phyloP scores from a whole-genome alignment of 345 rosid species.

The Brassica juncea region DNA sequence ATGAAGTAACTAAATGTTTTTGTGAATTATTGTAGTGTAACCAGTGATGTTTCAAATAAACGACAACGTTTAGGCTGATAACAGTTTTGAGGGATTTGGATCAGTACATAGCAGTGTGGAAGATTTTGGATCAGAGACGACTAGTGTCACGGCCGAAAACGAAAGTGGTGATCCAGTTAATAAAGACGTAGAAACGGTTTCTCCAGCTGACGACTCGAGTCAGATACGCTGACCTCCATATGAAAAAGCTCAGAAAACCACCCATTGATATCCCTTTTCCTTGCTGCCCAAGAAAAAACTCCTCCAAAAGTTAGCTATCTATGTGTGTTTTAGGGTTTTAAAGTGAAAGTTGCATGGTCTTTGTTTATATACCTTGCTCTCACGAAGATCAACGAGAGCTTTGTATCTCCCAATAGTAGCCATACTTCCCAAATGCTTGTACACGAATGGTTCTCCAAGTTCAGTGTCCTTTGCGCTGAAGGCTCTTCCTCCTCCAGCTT shows the following conservation, averaged over 20 bases:
- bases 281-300: conserved; percentile 51
- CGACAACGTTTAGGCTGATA: neutral
- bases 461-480: conserved; percentile 49
- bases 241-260: conserved; percentile 84
- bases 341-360: neutral
- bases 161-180: conserved; percentile 91
- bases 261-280: conserved; percentile 79
- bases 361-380: conserved; percentile 63
- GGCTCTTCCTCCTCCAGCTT: conserved; percentile 79
- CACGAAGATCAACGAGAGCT: conserved; percentile 94
- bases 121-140: conserved; percentile 44
- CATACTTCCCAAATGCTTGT: conserved; percentile 97
- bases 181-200: conserved; percentile 90
- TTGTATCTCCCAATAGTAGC: conserved; percentile 90
- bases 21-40: neutral
- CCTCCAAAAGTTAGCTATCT: neutral
- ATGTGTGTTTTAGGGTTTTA: neutral
- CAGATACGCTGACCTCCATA: conserved; percentile 99
- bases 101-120: neutral
- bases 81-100: neutral
- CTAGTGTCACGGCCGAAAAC: conserved; percentile 94
- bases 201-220: conserved; percentile 98
- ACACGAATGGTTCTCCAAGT: conserved; percentile 75
- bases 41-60: neutral
- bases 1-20: neutral